Evolutionary conservation across 176 grass and related monocot species (phyloP), one percentile per base, ranked within the genome.

Genomic region (Triticum timopheevii): DNA sequence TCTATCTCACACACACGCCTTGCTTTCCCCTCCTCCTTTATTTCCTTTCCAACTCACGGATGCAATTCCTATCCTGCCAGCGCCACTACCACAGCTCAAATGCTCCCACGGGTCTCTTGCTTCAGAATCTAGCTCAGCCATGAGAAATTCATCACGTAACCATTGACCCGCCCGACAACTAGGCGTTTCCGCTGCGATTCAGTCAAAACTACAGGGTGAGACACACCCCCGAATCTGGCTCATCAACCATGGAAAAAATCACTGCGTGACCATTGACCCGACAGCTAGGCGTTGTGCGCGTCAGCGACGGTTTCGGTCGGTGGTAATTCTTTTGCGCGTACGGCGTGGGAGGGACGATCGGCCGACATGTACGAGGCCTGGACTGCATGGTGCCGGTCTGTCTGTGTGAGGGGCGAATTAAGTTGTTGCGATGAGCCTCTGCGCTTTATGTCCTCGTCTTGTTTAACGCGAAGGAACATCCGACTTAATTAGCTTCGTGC

Each of bases 61-160:
- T 88, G 90, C 90, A 88, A 88, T 88, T 54, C 82, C 85, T 91
- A 91, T 85, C 90, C 38, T 70, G 13, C 30, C 71, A 77, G 84
- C 65, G 70, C 90, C 82, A 22, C 85, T 80, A 69, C 61, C 50
- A 27, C 70, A 22, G 19, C 54, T 58, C 16, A 30, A 87, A 80
- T 91, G 80, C 85, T 67, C 38, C 35, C 36, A 52, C 81, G 25
- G 61, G 16, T 68, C 85, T 22, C 36, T 61, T 39, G 40, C 66
- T 80, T 85, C 31, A 28, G 64, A 87, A 83, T 77, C 58, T 56
- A 56, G 27, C 74, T 34, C 74, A 13, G 7, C 20, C 65, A 13
- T 35, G 27, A 35, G 3, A 49, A 34, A 52, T 68, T 45, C 27
- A 9, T 34, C 56, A 59, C 81, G 61, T n/a, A 71, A 49, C 9